Base-by-base conservation (phyloP, 805 yeast genomes). In the Barnettozyma populi region DNA sequence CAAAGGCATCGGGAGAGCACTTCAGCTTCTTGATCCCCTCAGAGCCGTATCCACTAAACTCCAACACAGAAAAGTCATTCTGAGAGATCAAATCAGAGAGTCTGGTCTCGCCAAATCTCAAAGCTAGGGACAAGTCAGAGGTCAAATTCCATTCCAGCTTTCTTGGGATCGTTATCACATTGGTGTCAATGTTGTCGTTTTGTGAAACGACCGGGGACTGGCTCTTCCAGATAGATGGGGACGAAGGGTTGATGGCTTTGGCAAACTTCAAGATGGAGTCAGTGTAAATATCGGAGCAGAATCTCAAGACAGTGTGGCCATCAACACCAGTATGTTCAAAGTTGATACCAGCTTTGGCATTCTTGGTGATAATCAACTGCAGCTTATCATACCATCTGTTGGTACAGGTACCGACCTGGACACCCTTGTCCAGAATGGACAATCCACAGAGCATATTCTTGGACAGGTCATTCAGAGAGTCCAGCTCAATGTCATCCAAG, bases 271-370 rank as follows among this genome's bases (percentile, higher is more conserved):
- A 70, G 45, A 90, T 88, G 1, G 96, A 84, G 63, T 90, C 97
- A 0, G 97, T 90, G 63, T 90, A 90, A 47, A 90, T 86, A 65
- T 90, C 97, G 36, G 89, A 80, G 13, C 89, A 95, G 70, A 86
- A 84, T 53, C 97, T 70, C 55, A 90, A 70, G 5, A 90, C 96
- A 0, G 97, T 90, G 65, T 90, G 97, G 48, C 97, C 97, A 67
- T 90, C 97, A 24, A 90, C 95, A 56, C 96, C 96, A 0, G 97
- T 86, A 61, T 90, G 94, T 61, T 90, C 97, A 62, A 90, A 90
- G 65, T 90, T 90, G 55, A 90, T 82, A 25, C 97, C 97, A 2
- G 94, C 96, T 65, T 86, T 86, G 21, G 95, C 95, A 65, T 90
- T 88, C 63, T 82, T 80, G 5, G 96, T 88, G 47, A 90, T 79